Conservation (phyloP, 805 yeast species). For the Yamadazyma philogaea region DNA sequence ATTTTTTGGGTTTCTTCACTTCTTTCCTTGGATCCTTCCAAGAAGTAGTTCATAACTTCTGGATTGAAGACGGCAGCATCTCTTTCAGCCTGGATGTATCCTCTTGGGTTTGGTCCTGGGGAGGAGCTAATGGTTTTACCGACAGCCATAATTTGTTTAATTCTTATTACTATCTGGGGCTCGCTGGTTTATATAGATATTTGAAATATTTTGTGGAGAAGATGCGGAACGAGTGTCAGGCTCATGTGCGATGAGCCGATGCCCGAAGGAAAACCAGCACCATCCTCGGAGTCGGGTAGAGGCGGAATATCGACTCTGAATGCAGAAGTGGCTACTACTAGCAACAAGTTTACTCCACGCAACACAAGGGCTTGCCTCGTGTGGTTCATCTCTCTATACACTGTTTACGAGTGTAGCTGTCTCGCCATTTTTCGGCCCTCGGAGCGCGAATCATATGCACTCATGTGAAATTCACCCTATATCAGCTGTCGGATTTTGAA, state of each 20-base stretch:
- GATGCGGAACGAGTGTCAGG: not conserved
- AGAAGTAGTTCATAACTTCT: constrained; percentile 37
- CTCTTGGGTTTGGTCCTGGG: constrained; percentile 32
- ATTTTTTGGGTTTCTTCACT: constrained; percentile 47
- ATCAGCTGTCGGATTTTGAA: not conserved
- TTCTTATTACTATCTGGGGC: not conserved
- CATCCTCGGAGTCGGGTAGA: too few relatives aligned
- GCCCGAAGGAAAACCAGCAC: not conserved
- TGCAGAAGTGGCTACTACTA: too few relatives aligned
- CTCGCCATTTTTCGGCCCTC: too few relatives aligned
- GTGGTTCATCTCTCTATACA: too few relatives aligned
- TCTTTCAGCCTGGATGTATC: constrained; percentile 32
- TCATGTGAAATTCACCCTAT: not conserved
- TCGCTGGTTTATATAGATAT: constrained; percentile 3
- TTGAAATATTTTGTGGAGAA: constrained; percentile 7
- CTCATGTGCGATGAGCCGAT: not conserved
- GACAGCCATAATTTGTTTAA: constrained; percentile 6
- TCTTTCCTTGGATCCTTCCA: constrained; percentile 39
- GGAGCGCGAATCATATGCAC: not conserved
- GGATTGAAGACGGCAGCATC: constrained; percentile 32
- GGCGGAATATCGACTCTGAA: too few relatives aligned
- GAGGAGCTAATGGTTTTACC: constrained; percentile 19
- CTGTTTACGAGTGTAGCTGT: too few relatives aligned
- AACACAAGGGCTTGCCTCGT: too few relatives aligned
- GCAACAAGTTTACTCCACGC: too few relatives aligned